phyloP scores from a whole-genome alignment of 176 grass and related monocot species.

The Dendrocalamus sinicus region DNA sequence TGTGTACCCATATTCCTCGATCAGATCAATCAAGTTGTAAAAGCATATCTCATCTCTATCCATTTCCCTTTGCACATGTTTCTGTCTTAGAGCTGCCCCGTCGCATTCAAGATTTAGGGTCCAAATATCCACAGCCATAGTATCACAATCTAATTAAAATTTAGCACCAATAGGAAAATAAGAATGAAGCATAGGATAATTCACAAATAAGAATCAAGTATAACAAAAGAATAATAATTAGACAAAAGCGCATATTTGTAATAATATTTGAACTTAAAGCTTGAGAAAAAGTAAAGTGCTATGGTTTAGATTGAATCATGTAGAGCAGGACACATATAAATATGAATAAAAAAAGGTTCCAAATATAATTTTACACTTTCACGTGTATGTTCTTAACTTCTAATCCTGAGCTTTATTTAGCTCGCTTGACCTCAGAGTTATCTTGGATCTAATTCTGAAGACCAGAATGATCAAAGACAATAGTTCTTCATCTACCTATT shows the following conservation, averaged over 20 bases:
- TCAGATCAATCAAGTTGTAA: background rate
- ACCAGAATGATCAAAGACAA: background rate
- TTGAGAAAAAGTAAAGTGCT: too few relatives aligned
- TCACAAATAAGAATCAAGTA: too few relatives aligned
- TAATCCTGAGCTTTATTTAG: background rate
- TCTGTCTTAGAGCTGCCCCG: background rate
- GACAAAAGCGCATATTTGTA: too few relatives aligned
- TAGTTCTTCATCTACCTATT: background rate
- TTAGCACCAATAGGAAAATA: too few relatives aligned
- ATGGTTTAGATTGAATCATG: too few relatives aligned
- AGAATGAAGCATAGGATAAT: too few relatives aligned
- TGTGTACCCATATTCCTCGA: background rate
- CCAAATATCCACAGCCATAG: too few relatives aligned
- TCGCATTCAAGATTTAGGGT: background rate
- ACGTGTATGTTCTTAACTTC: background rate
- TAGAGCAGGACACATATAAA: too few relatives aligned
- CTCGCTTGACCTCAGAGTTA: background rate
- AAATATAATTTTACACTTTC: background rate
- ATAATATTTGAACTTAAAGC: too few relatives aligned
- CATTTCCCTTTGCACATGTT: background rate
- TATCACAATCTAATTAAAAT: too few relatives aligned
- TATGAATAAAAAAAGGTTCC: too few relatives aligned
- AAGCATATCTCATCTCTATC: constrained; percentile 6
- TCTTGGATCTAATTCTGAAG: background rate
- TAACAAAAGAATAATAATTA: too few relatives aligned